A percentile compares a stretch with the other conserved stretches of the same genome.
Conservation (phyloP, 1,139 yeast genomes). For the Yamadazyma membranifaciens region DNA sequence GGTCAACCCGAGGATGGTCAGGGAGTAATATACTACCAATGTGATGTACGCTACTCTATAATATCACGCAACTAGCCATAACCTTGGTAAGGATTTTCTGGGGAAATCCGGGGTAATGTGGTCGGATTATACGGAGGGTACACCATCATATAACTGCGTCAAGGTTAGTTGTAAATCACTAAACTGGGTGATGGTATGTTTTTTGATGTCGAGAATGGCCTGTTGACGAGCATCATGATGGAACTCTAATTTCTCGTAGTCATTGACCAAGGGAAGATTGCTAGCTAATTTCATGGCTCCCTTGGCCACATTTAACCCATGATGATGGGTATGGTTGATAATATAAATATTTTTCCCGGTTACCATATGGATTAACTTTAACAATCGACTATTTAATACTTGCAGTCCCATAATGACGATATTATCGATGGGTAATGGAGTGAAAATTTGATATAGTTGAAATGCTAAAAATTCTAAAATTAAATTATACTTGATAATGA, state of each 20-base stretch:
- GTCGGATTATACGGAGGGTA: too few species aligned
- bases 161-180: slow-evolving; percentile 1
- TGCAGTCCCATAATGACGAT: slow-evolving; percentile 53
- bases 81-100: slow-evolving; percentile 2
- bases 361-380: slow-evolving; percentile 26
- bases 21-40: too few species aligned
- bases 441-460: slow-evolving; percentile 45
- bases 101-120: slow-evolving; percentile 2
- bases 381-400: slow-evolving; percentile 42
- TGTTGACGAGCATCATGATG: background rate
- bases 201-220: background rate
- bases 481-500: slow-evolving; percentile 42
- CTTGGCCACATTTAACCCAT: slow-evolving; percentile 14
- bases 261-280: background rate
- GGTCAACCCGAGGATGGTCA: too few species aligned
- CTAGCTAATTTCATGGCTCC: slow-evolving; percentile 15
- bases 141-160: slow-evolving; percentile 2
- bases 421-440: slow-evolving; percentile 18
- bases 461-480: slow-evolving; percentile 50
- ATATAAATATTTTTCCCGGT: slow-evolving; percentile 23
- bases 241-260: slow-evolving; percentile 2
- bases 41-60: too few species aligned
- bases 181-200: slow-evolving; percentile 1
- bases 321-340: slow-evolving; percentile 11
- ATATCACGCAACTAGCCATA: too few species aligned